Evolutionary conservation across 2,329 filamentous ascomycete genomes (phyloP).

Genomic region (Colletotrichum shisoi): DNA sequence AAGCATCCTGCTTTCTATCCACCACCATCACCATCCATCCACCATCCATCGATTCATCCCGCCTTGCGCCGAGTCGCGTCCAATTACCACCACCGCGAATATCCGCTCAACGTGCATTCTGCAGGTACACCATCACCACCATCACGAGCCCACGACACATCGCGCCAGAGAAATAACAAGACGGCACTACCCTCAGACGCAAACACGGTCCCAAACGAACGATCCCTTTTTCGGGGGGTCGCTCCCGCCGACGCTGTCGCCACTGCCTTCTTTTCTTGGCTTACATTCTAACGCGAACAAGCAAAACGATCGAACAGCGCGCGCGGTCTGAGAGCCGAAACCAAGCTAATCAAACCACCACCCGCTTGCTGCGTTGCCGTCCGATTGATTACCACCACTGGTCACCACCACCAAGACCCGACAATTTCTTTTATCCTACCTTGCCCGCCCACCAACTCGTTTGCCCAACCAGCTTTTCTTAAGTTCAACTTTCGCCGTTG

Average conservation of each 20-base stretch:
- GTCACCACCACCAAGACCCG: neutral
- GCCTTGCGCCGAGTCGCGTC: neutral
- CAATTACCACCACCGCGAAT: neutral
- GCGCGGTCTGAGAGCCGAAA: slow-evolving; percentile 34
- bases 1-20: neutral
- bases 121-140: neutral
- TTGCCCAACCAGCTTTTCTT: neutral
- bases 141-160: neutral
- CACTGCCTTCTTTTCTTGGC: slow-evolving; percentile 13
- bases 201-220: slow-evolving; percentile 30
- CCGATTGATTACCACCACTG: neutral
- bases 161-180: neutral
- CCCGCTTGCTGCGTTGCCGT: neutral
- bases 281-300: slow-evolving; percentile 22
- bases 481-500: neutral
- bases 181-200: slow-evolving; percentile 4
- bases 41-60: no score
- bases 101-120: neutral
- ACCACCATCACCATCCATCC: no score
- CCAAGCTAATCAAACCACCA: slow-evolving; percentile 1
- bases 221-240: slow-evolving; percentile 20
- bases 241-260: slow-evolving; percentile 10
- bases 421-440: slow-evolving; percentile 2
- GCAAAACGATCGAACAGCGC: slow-evolving; percentile 33
- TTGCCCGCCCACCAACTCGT: slow-evolving; percentile 1